Conservation (phyloP, 495 filamentous ascomycete genomes). For the Jackrogersella multiformis region DNA sequence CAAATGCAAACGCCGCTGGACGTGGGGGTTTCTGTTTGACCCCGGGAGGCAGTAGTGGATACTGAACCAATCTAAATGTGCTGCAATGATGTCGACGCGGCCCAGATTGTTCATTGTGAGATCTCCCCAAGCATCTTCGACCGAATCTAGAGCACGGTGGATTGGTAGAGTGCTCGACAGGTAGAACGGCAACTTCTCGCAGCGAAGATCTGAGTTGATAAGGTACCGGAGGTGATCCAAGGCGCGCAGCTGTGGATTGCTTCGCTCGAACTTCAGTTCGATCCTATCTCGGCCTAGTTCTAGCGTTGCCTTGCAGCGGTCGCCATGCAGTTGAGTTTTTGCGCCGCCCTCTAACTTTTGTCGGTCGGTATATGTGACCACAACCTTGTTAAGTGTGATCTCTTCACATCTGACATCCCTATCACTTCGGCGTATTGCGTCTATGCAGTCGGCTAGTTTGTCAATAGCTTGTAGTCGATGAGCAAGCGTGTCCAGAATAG, state of each 20-base stretch:
- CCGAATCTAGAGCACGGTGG: slow-evolving; percentile 67
- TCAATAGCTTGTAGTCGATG: slow-evolving; percentile 68
- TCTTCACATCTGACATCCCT: slow-evolving; percentile 61
- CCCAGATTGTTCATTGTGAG: slow-evolving; percentile 47
- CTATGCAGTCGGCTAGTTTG: slow-evolving; percentile 70
- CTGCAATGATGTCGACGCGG: slow-evolving; percentile 51
- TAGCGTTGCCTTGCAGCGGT: slow-evolving; percentile 52
- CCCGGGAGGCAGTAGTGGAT: slow-evolving; percentile 55
- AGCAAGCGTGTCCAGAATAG: slow-evolving; percentile 62
- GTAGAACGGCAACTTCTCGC: slow-evolving; percentile 49
- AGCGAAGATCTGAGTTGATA: slow-evolving; percentile 62
- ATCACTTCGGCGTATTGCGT: slow-evolving; percentile 63
- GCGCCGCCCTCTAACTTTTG: slow-evolving; percentile 14
- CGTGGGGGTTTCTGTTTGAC: slow-evolving; percentile 8
- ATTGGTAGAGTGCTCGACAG: slow-evolving; percentile 71
- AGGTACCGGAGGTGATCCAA: slow-evolving; percentile 68
- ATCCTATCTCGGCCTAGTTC: slow-evolving; percentile 50
- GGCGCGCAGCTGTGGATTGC: slow-evolving; percentile 81
- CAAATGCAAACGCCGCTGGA: slow-evolving; percentile 47
- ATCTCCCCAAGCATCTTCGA: slow-evolving; percentile 58
- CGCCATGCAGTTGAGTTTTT: slow-evolving; percentile 32
- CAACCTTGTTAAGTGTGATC: slow-evolving; percentile 67
- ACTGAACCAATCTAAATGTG: slow-evolving; percentile 58
- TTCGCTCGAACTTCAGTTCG: slow-evolving; percentile 64
- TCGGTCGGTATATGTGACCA: slow-evolving; percentile 66